Evolutionary conservation across 2,329 filamentous ascomycete genomes (phyloP).

Genomic region (Fusarium sterilihyphosum): DNA sequence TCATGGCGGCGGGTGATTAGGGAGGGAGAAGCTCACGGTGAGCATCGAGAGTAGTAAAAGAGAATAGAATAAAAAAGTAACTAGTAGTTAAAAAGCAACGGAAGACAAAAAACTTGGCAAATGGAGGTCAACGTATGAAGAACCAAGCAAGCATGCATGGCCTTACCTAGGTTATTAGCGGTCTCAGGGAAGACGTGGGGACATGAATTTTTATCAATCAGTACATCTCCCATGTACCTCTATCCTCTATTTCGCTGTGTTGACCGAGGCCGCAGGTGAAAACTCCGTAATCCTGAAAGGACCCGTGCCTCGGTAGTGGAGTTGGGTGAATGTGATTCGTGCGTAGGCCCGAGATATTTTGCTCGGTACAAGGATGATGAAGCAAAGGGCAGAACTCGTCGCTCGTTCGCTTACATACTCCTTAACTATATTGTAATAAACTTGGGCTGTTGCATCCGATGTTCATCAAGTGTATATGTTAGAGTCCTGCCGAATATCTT

Average conservation of each 20-base stretch:
- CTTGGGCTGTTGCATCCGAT: background rate
- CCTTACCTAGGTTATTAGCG: constrained; percentile 8
- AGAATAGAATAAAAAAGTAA: background rate
- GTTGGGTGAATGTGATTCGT: constrained; percentile 35
- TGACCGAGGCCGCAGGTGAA: constrained; percentile 40
- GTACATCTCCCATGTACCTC: background rate
- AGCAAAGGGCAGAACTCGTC: background rate
- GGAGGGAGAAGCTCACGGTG: constrained; percentile 29
- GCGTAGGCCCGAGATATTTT: constrained; percentile 4
- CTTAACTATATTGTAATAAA: background rate
- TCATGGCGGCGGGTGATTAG: constrained; percentile 34
- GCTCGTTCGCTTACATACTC: background rate
- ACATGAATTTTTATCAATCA: constrained; percentile 21
- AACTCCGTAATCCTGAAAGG: constrained; percentile 9
- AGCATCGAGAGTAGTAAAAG: constrained; percentile 15
- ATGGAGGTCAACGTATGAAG: background rate
- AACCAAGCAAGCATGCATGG: background rate
- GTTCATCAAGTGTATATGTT: background rate
- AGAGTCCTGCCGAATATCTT: background rate
- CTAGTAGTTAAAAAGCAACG: background rate
- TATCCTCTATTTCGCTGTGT: constrained; percentile 30
- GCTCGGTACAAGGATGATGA: background rate
- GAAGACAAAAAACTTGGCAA: constrained; percentile 4
- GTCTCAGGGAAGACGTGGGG: constrained; percentile 7
- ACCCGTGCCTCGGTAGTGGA: constrained; percentile 38